Evolutionary conservation across 495 filamentous ascomycete species (phyloP).

Genomic region (Talaromyces adpressus): DNA sequence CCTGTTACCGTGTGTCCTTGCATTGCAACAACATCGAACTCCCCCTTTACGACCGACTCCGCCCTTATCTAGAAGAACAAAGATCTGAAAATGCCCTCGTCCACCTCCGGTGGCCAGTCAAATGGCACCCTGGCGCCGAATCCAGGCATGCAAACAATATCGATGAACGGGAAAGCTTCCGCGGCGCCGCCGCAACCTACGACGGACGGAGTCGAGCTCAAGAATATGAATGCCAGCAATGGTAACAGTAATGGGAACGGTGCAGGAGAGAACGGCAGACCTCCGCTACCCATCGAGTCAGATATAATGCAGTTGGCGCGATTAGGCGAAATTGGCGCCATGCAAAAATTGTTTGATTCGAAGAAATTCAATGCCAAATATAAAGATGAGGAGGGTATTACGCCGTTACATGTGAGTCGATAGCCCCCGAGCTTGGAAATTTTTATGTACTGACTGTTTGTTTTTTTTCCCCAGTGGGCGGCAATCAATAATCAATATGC

Average conservation of each 20-base stretch:
- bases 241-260: slow-evolving; percentile 8
- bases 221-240: slow-evolving; percentile 45
- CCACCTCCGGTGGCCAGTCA: slow-evolving; percentile 20
- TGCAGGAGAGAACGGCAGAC: slow-evolving; percentile 22
- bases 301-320: slow-evolving; percentile 96
- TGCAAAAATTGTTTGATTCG: slow-evolving; percentile 81
- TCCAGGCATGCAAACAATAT: slow-evolving; percentile 22
- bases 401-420: slow-evolving; percentile 78
- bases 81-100: not conserved
- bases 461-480: slow-evolving; percentile 70
- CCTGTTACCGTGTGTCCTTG: not conserved
- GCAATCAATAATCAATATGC: slow-evolving; percentile 98
- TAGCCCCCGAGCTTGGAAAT: not conserved
- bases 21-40: not conserved
- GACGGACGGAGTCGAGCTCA: slow-evolving; percentile 58
- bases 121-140: slow-evolving; percentile 19
- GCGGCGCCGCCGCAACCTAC: slow-evolving; percentile 52
- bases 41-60: not conserved
- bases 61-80: not conserved
- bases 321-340: slow-evolving; percentile 73
- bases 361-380: slow-evolving; percentile 76
- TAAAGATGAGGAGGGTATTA: slow-evolving; percentile 85
- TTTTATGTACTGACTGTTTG: slow-evolving; percentile 7
- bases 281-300: slow-evolving; percentile 55
- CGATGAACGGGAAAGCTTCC: slow-evolving; percentile 47